A percentile compares a stretch with the other conserved stretches of the same genome.
phyloP scores from a whole-genome alignment of 2,329 filamentous ascomycete species.

The Cryphonectria radicalis region DNA sequence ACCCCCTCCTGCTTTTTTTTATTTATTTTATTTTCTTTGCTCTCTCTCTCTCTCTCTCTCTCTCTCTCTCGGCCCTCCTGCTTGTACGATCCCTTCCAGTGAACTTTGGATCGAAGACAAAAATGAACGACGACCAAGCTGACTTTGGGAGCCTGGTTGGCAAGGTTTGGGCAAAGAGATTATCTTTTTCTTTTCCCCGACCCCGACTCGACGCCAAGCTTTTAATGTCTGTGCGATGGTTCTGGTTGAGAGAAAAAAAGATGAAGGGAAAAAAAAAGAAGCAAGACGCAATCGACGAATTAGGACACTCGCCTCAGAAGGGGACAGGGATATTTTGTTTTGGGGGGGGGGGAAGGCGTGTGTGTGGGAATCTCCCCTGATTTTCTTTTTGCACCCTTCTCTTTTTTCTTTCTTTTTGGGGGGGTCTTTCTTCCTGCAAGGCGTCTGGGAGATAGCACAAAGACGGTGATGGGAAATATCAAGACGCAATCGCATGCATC shows the following conservation, averaged over 20 bases:
- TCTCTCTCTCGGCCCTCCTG: constrained; percentile 7
- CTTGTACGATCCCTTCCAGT: constrained; percentile 11
- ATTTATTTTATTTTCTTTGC: no score
- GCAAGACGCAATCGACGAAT: background rate
- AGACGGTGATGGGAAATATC: constrained; percentile 5
- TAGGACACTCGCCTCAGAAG: background rate
- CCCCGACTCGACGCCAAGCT: constrained; percentile 10
- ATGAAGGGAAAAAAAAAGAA: background rate
- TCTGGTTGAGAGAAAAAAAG: background rate
- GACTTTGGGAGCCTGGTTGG: constrained; percentile 15
- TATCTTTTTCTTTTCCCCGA: background rate
- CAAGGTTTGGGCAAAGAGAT: constrained; percentile 15
- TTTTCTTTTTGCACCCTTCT: background rate
- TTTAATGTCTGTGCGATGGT: constrained; percentile 23
- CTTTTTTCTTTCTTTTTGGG: background rate
- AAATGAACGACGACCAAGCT: constrained; percentile 10
- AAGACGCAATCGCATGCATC: constrained; percentile 9
- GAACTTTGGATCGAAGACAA: background rate
- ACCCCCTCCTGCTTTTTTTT: background rate
- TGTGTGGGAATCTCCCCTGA: background rate
- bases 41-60: background rate
- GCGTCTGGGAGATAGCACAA: constrained; percentile 19
- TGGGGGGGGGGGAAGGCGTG: background rate
- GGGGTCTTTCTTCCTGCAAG: constrained; percentile 11
- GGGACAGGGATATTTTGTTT: background rate